Base-by-base conservation (phyloP, 805 yeast genomes). In the Kuraishia floccosa region DNA sequence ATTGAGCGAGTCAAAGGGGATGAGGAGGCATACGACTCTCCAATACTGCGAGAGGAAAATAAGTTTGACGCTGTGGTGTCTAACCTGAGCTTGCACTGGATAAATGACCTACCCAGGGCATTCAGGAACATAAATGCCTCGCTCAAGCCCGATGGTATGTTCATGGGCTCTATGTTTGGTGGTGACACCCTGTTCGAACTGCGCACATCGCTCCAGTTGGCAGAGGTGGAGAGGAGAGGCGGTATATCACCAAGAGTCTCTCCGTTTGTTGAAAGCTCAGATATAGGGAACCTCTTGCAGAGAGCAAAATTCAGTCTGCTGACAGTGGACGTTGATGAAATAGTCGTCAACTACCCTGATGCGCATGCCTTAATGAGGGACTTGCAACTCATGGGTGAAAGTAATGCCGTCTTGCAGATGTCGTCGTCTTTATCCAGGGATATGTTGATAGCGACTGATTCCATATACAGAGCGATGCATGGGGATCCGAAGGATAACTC, bases 101-200 rank as follows among this genome's bases (percentile, higher is more conserved):
- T 81, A 35, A 84, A 84, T 44, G 87, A 84, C 42, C 62, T 84
- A n/a, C 94, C 94, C 0, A 59, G 63, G 1, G 68, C 72, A 2
- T 62, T 83, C 31, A 50, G 53, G 12, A 63, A 69, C 36, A 64
- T 83, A 40, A 70, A 74, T 46, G 46, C 54, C 4, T 63, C 80
- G 17, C 58, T 84, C 23, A 71, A 70, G 36, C 89, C 89, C 2
- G 93, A 84, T 50, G 89, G 94, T 2, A 60, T 86, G 45, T 80
- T 84, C 41, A 65, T 84, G 63, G 93, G 82, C 2, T 69, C 85
- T 15, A 68, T 84, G 65, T 69, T 81, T 40, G 91, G 89, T 14
- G 89, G 87, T 8, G 94, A 84, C 46, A 78, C 93, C 2, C 52
- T 84, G n/a, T 84, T 73, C 44, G 94, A 84, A 50, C 61, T 84